These are phyloP conservation scores for Candida vaughaniae DNA, from an alignment of 805 yeast species.

Conservation along the genomic window DNA sequence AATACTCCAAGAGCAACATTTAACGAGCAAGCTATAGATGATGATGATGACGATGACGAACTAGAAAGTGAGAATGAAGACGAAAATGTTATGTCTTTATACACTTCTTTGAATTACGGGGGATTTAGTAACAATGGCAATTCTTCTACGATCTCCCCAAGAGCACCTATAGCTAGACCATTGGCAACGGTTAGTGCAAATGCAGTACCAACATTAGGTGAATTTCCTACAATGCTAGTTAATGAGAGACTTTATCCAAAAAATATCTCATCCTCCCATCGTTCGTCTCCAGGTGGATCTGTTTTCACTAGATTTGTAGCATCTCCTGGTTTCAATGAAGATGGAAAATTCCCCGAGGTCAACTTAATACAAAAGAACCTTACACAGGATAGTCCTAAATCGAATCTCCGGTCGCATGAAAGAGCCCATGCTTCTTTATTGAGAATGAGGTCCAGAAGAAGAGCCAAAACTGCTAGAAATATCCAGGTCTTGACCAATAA, in stretches of 20 bases:
- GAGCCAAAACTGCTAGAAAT: conserved; percentile 42
- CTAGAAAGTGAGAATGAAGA: conserved; percentile 52
- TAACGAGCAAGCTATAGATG: conserved; percentile 3
- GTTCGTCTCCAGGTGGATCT: conserved; percentile 11
- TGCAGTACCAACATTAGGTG: conserved; percentile 42
- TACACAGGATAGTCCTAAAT: conserved; percentile 28
- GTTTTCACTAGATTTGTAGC: conserved; percentile 10
- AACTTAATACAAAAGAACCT: conserved; percentile 9
- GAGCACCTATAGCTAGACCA: conserved; percentile 16
- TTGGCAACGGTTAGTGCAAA: conserved; percentile 16
- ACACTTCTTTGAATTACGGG: conserved; percentile 49
- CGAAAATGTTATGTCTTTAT: conserved; percentile 67
- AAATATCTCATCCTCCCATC: conserved; percentile 1
- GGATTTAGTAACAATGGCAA: conserved; percentile 21
- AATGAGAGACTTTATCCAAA: conserved; percentile 28
- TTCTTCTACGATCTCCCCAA: conserved; percentile 20
- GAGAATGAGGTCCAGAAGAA: conserved; percentile 59
- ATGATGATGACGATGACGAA: conserved; percentile 14
- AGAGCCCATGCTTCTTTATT: conserved; percentile 65
- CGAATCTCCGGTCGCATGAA: conserved; percentile 47
- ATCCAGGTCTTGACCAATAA: conserved; percentile 25
- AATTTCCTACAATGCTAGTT: conserved; percentile 38
- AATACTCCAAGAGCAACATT: background rate
- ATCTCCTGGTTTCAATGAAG: background rate
- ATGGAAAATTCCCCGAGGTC: background rate